Percentiles rank a stretch among this genome's conserved stretches.
phyloP scores from a whole-genome alignment of 495 filamentous ascomycete species.

The Corynascus novoguineensis region DNA sequence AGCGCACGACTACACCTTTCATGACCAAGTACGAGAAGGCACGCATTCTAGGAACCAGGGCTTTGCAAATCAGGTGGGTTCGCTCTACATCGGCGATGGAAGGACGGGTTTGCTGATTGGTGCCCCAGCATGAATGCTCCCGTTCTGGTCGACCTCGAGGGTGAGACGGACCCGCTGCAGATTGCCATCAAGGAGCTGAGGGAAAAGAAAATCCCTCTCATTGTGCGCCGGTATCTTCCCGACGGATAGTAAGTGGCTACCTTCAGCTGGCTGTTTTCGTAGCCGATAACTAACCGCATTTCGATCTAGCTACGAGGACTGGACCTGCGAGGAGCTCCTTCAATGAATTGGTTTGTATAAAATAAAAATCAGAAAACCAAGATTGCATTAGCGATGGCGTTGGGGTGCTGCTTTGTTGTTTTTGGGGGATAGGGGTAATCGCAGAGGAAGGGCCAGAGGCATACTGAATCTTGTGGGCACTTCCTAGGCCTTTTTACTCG shows the following conservation, averaged over 20 bases:
- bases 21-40: constrained; percentile 99
- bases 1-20: constrained; percentile 90
- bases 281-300: background rate
- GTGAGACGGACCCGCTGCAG: constrained; percentile 94
- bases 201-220: constrained; percentile 97
- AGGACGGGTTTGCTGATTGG: background rate
- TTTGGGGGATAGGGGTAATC: background rate
- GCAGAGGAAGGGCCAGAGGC: background rate
- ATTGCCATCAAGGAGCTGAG: constrained; percentile 95
- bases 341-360: constrained; percentile 27
- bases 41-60: constrained; percentile 84
- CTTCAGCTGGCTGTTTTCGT: constrained; percentile 6
- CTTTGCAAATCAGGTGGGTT: constrained; percentile 84
- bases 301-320: constrained; percentile 91
- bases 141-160: constrained; percentile 92
- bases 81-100: background rate
- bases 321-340: constrained; percentile 94
- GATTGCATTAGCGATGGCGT: constrained; percentile 34
- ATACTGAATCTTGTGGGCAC: background rate
- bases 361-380: constrained; percentile 16
- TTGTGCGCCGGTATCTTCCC: constrained; percentile 89
- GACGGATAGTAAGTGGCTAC: constrained; percentile 80
- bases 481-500: background rate
- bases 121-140: constrained; percentile 86
- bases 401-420: constrained; percentile 18